These are phyloP conservation scores for Sphaerulina populicola DNA, from an alignment of 2,329 filamentous ascomycete genomes.

Conservation along the genomic window DNA sequence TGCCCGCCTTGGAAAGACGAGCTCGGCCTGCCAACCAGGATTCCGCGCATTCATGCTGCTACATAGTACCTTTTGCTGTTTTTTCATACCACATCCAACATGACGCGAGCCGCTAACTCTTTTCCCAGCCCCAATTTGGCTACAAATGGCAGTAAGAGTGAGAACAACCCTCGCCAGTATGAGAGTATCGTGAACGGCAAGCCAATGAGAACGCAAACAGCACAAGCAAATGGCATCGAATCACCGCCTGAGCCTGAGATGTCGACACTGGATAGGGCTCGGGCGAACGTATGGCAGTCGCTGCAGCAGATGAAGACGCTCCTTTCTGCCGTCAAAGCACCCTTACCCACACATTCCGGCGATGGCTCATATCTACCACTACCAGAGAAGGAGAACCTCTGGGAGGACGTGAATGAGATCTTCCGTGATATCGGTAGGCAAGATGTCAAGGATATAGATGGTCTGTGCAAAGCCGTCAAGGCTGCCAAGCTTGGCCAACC, in stretches of 20 bases:
- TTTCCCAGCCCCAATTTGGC: slow-evolving; percentile 4
- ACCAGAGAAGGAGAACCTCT: slow-evolving; percentile 22
- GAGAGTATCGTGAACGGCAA: not conserved
- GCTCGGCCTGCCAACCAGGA: not conserved
- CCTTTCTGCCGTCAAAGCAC: slow-evolving; percentile 29
- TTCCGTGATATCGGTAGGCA: slow-evolving; percentile 23
- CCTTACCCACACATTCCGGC: slow-evolving; percentile 36
- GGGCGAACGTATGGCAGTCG: slow-evolving; percentile 21
- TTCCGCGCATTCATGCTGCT: not conserved
- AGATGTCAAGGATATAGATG: slow-evolving; percentile 27
- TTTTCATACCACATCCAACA: not conserved
- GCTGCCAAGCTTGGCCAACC: slow-evolving; percentile 41
- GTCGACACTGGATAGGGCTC: slow-evolving; percentile 23
- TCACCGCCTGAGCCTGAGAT: slow-evolving; percentile 15
- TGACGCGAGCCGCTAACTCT: not conserved
- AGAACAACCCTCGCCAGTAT: not conserved
- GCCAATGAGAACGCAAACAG: slow-evolving; percentile 2
- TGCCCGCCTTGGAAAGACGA: slow-evolving; percentile 6
- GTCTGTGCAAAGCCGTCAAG: slow-evolving; percentile 35
- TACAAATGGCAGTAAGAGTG: slow-evolving; percentile 6
- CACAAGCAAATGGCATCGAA: slow-evolving; percentile 7
- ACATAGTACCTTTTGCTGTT: not conserved
- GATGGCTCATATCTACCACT: slow-evolving; percentile 37
- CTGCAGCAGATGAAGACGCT: slow-evolving; percentile 25
- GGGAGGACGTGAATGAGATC: slow-evolving; percentile 20